Evolutionary conservation across 306 rosid genomes (phyloP).

Genomic region (Notholithocarpus densiflorus): DNA sequence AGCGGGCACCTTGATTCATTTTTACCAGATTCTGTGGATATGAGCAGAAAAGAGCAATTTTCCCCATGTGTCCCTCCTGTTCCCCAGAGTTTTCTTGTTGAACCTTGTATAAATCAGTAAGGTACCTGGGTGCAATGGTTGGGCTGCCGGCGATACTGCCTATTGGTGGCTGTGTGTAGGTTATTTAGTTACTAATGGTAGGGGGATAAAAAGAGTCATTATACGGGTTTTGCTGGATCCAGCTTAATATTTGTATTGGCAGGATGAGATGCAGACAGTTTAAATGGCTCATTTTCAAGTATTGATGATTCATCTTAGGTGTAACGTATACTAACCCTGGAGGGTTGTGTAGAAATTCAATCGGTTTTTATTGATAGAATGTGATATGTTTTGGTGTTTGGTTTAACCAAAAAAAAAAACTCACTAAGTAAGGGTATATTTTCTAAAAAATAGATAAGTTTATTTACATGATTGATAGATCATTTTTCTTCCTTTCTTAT

Average conservation of each 20-base stretch:
- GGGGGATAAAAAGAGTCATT: conserved; percentile 53
- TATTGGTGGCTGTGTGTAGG: conserved; percentile 60
- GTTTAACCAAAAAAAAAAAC: too few relatives aligned
- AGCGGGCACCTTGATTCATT: conserved; percentile 36
- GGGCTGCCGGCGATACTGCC: conserved; percentile 43
- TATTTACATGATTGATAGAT: too few relatives aligned
- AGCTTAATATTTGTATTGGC: conserved; percentile 35
- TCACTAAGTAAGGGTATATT: too few relatives aligned
- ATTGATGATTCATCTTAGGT: conserved; percentile 52
- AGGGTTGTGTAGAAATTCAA: conserved; percentile 75
- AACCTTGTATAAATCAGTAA: conserved; percentile 40
- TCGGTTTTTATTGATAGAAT: conserved; percentile 18
- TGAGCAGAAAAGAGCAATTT: conserved; percentile 39
- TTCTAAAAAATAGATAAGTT: too few relatives aligned
- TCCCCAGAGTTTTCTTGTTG: conserved; percentile 41
- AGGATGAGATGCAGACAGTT: conserved; percentile 33
- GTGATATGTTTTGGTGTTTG: conserved; percentile 31
- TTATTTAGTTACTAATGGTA: conserved; percentile 64
- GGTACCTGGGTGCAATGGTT: conserved; percentile 45
- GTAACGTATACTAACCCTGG: conserved; percentile 57
- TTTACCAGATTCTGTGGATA: conserved; percentile 30
- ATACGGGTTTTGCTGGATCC: conserved; percentile 44
- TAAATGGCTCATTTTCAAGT: conserved; percentile 42
- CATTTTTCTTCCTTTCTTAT: too few relatives aligned
- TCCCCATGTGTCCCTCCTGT: conserved; percentile 36